Conservation (phyloP, 148 eudicot species). For the Silene conica region DNA sequence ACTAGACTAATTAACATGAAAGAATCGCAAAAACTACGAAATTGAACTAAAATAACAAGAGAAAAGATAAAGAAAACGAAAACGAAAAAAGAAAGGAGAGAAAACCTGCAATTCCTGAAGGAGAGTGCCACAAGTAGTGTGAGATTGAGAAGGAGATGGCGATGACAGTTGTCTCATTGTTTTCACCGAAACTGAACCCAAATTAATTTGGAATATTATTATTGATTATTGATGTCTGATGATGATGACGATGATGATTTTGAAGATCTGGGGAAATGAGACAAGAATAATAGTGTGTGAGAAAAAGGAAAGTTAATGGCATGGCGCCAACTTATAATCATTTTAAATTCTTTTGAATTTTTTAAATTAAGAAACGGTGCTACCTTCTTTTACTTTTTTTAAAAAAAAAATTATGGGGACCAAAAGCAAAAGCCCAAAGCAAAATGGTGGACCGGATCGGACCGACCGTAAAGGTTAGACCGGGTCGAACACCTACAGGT, state of each 20-base stretch:
- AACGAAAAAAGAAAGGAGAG: background rate
- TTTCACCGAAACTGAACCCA: background rate
- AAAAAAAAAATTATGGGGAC: background rate
- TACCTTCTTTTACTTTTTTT: too few species aligned
- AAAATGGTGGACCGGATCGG: background rate
- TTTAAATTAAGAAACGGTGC: too few species aligned
- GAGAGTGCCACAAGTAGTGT: slow-evolving; percentile 15
- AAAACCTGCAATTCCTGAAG: slow-evolving; percentile 12
- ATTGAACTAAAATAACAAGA: background rate
- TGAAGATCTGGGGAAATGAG: background rate
- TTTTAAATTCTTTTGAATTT: too few species aligned
- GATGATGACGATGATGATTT: background rate
- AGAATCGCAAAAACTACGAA: background rate
- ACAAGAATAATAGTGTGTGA: too few species aligned
- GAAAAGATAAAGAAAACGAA: background rate
- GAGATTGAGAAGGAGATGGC: slow-evolving; percentile 16
- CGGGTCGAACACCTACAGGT: too few species aligned
- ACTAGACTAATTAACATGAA: background rate
- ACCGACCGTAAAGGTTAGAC: background rate
- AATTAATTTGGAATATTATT: background rate
- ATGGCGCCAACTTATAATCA: background rate
- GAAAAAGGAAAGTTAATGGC: background rate
- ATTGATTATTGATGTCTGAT: background rate
- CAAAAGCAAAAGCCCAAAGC: background rate
- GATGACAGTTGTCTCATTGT: background rate